These are phyloP conservation scores for Candida vaughaniae DNA, from an alignment of 805 yeast genomes.

Conservation along the genomic window DNA sequence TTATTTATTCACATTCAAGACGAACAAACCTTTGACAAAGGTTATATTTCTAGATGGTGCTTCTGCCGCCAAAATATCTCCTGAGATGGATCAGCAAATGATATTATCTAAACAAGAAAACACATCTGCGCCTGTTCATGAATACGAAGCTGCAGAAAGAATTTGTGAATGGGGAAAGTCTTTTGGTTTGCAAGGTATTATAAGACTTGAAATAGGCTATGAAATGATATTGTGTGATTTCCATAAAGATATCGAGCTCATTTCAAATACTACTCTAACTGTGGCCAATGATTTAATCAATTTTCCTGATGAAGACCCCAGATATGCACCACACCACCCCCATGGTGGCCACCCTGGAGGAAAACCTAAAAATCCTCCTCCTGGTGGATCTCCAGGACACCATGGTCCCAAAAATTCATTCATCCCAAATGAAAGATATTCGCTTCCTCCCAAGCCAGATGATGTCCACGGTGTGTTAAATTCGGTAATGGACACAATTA, in stretches of 20 bases:
- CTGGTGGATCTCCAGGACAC: background rate
- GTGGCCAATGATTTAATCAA: constrained; percentile 35
- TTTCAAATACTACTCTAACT: constrained; percentile 44
- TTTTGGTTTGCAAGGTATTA: constrained; percentile 57
- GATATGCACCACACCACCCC: background rate
- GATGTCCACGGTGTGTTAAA: too few relatives aligned
- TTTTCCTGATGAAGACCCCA: constrained; percentile 29
- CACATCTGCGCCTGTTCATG: constrained; percentile 28
- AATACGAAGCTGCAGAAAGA: constrained; percentile 44
- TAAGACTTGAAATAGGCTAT: constrained; percentile 60
- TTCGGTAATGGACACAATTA: too few relatives aligned
- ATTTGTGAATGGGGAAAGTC: constrained; percentile 57
- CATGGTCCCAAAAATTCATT: background rate
- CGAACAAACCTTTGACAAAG: constrained; percentile 46
- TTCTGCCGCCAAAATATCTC: constrained; percentile 60
- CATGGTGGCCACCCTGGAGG: background rate
- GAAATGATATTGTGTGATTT: constrained; percentile 65
- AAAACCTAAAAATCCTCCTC: background rate
- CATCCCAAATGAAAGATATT: background rate
- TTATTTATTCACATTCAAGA: constrained; percentile 46
- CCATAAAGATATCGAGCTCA: constrained; percentile 44
- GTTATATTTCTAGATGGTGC: constrained; percentile 63
- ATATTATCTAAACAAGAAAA: constrained; percentile 20
- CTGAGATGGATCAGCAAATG: constrained; percentile 57
- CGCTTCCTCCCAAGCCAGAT: background rate